phyloP scores from a whole-genome alignment of 805 yeast species.

The Blastobotrys attinorum region DNA sequence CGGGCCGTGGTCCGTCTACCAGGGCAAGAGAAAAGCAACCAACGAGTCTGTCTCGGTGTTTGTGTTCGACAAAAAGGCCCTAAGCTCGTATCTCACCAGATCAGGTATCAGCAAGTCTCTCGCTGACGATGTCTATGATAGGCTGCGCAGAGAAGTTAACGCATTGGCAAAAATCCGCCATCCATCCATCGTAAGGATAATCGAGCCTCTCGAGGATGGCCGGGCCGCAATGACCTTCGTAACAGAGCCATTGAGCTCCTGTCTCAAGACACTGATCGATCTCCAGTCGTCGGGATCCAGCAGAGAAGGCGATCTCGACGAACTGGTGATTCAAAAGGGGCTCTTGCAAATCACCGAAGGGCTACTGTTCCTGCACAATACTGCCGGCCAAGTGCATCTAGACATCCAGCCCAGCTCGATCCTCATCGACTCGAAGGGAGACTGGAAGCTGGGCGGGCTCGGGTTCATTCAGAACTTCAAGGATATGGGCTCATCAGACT shows the following conservation, averaged over 20 bases:
- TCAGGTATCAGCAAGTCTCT: slow-evolving; percentile 43
- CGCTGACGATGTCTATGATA: slow-evolving; percentile 55
- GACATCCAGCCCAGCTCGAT: slow-evolving; percentile 73
- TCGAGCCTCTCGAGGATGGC: slow-evolving; percentile 87
- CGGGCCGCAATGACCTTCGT: slow-evolving; percentile 72
- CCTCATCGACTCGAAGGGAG: slow-evolving; percentile 67
- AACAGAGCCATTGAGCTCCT: slow-evolving; percentile 65
- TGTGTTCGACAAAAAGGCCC: slow-evolving; percentile 72
- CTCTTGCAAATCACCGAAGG: slow-evolving; percentile 70
- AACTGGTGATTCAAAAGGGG: slow-evolving; percentile 71
- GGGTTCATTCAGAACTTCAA: slow-evolving; percentile 42
- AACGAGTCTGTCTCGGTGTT: slow-evolving; percentile 61
- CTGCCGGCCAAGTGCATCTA: slow-evolving; percentile 66
- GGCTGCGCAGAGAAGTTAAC: slow-evolving; percentile 58
- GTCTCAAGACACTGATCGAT: slow-evolving; percentile 39
- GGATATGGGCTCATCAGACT: slow-evolving; percentile 48
- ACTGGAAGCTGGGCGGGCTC: slow-evolving; percentile 89
- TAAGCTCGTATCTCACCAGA: slow-evolving; percentile 47
- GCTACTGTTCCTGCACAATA: slow-evolving; percentile 71
- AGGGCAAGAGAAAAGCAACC: slow-evolving; percentile 61
- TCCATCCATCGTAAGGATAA: slow-evolving; percentile 74
- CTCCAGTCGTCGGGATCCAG: slow-evolving; percentile 21
- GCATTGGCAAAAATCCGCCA: slow-evolving; percentile 78
- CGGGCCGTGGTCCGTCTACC: slow-evolving; percentile 79
- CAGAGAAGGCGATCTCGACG: slow-evolving; percentile 48